phyloP scores from a whole-genome alignment of 1,284 basidiomycete genomes.

The Pisolithus thermaeus region DNA sequence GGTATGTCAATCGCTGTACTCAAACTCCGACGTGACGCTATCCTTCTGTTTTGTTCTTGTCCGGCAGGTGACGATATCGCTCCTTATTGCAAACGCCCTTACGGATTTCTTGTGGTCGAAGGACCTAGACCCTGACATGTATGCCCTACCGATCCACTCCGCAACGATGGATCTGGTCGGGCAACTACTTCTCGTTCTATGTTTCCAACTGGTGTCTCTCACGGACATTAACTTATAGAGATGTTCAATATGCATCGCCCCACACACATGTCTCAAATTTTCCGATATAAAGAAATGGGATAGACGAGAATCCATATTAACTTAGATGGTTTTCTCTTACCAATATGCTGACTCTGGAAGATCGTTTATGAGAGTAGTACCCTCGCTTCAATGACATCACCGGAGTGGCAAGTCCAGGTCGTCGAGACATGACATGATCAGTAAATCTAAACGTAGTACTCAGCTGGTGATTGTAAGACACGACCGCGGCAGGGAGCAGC shows the following conservation, averaged over 20 bases:
- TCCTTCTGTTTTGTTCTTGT: not conserved
- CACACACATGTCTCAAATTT: too few relatives aligned
- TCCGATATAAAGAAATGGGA: too few relatives aligned
- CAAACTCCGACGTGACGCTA: not conserved
- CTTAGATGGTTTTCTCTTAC: too few relatives aligned
- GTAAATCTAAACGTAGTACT: too few relatives aligned
- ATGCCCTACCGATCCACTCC: constrained; percentile 89
- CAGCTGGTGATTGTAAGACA: too few relatives aligned
- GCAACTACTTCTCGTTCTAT: constrained; percentile 74
- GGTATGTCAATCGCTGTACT: constrained; percentile 41
- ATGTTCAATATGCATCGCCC: not conserved
- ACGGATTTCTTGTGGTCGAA: constrained; percentile 81
- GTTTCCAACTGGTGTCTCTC: constrained; percentile 58
- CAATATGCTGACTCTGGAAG: too few relatives aligned
- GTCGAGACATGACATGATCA: too few relatives aligned
- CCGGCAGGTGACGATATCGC: constrained; percentile 62
- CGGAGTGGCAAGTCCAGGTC: too few relatives aligned
- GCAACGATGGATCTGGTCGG: constrained; percentile 90
- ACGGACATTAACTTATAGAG: constrained; percentile 27
- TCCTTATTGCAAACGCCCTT: constrained; percentile 62
- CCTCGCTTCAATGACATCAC: too few relatives aligned
- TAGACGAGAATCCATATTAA: too few relatives aligned
- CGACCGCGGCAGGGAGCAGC: too few relatives aligned
- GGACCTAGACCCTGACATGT: constrained; percentile 87
- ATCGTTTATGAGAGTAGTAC: too few relatives aligned